Conservation (phyloP, 2,329 filamentous ascomycete species). For the Colletotrichum plurivorum region DNA sequence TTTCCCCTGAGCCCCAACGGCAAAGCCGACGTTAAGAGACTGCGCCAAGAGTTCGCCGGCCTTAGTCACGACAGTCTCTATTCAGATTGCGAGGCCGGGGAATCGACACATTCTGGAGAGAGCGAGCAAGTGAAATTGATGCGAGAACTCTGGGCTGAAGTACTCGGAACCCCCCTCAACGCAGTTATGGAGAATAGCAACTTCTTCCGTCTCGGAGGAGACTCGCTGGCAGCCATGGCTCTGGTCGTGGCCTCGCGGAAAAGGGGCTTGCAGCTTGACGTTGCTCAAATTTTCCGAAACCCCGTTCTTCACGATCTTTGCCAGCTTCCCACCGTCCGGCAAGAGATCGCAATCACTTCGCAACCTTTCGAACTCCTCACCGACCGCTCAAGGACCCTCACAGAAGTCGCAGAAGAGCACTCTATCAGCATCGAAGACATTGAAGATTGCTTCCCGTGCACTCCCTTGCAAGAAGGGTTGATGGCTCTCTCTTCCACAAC, state of each 20-base stretch:
- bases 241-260: constrained; percentile 31
- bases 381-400: background rate
- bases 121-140: constrained; percentile 12
- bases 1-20: constrained; percentile 27
- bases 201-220: constrained; percentile 45
- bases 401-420: constrained; percentile 17
- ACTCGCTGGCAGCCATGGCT: constrained; percentile 47
- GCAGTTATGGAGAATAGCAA: constrained; percentile 39
- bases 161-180: constrained; percentile 12
- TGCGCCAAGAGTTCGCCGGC: constrained; percentile 9
- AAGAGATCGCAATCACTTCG: background rate
- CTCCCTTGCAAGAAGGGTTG: constrained; percentile 26
- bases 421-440: constrained; percentile 10
- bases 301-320: constrained; percentile 18
- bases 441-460: constrained; percentile 33
- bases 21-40: constrained; percentile 23
- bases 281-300: constrained; percentile 27
- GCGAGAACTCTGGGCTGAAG: constrained; percentile 23
- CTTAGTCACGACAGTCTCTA: constrained; percentile 30
- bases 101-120: background rate
- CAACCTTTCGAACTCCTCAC: constrained; percentile 19
- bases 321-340: background rate
- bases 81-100: background rate
- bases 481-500: constrained; percentile 32
- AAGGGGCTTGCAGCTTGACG: constrained; percentile 2